phyloP scores from a whole-genome alignment of 345 rosid species.

The Ceriops zippeliana region DNA sequence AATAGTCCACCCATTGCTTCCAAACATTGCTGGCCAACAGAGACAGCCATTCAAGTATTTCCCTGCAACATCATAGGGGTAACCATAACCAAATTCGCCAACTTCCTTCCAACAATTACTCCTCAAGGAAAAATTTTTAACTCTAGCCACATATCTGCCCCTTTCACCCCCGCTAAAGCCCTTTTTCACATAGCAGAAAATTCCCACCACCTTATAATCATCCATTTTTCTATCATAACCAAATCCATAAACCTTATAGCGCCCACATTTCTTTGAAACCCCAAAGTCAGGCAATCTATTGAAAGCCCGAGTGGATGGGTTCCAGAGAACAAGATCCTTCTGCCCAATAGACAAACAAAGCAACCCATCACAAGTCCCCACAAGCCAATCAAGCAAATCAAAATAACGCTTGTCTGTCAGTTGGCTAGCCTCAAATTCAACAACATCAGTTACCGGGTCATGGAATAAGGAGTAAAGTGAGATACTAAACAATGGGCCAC shows the following conservation, averaged over 20 bases:
- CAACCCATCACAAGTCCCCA: constrained; percentile 16
- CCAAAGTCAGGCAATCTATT: constrained; percentile 8
- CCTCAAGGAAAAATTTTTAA: neutral
- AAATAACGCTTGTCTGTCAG: neutral
- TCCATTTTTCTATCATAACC: constrained; percentile 15
- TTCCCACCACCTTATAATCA: constrained; percentile 15
- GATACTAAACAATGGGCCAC: neutral
- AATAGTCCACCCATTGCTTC: neutral
- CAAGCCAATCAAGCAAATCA: constrained; percentile 7
- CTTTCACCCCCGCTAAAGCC: neutral
- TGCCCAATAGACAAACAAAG: constrained; percentile 4
- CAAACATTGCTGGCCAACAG: neutral
- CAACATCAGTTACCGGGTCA: constrained; percentile 1
- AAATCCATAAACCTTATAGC: constrained; percentile 14
- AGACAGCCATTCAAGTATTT: constrained; percentile 7
- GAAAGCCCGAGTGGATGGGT: constrained; percentile 8
- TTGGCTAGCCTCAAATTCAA: neutral
- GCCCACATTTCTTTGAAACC: neutral
- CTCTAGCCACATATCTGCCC: neutral
- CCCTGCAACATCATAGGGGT: constrained; percentile 9
- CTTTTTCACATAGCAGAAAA: neutral
- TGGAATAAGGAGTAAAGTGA: constrained; percentile 2
- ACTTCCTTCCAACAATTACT: constrained; percentile 1
- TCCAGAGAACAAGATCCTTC: constrained; percentile 5
- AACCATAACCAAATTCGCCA: constrained; percentile 6